Evolutionary conservation across 345 rosid genomes (phyloP).

Genomic region (Eucalyptus polyanthemos): DNA sequence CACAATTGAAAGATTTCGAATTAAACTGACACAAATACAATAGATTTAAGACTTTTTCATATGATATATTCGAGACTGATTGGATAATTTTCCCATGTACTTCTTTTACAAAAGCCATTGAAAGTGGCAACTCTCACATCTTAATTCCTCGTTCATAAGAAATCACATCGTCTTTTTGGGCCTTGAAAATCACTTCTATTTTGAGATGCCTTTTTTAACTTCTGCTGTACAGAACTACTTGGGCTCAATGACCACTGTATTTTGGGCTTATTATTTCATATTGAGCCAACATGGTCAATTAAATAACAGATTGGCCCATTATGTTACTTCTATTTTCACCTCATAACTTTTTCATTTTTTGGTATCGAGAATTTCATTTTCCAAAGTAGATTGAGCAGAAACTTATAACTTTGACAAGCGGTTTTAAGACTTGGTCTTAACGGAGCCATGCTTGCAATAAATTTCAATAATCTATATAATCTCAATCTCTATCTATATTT

Average conservation of each 20-base stretch:
- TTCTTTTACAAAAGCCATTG: not conserved
- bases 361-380: not conserved
- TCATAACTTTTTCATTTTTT: not conserved
- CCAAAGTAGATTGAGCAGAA: not conserved
- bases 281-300: not conserved
- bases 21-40: rapidly evolving
- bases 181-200: not conserved
- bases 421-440: not conserved
- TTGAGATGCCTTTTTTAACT: too few relatives aligned
- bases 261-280: not conserved
- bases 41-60: too few relatives aligned
- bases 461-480: not conserved
- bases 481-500: too few relatives aligned
- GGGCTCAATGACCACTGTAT: not conserved
- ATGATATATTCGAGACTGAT: not conserved
- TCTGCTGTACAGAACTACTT: not conserved
- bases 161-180: not conserved
- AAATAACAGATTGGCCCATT: not conserved
- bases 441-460: not conserved
- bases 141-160: not conserved
- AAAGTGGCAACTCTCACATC: not conserved
- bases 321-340: not conserved
- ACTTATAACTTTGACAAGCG: not conserved
- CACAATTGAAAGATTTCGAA: rapidly evolving
- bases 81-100: not conserved